Evolutionary conservation across 495 filamentous ascomycete genomes (phyloP).

Genomic region (Penicillium malachiteum): DNA sequence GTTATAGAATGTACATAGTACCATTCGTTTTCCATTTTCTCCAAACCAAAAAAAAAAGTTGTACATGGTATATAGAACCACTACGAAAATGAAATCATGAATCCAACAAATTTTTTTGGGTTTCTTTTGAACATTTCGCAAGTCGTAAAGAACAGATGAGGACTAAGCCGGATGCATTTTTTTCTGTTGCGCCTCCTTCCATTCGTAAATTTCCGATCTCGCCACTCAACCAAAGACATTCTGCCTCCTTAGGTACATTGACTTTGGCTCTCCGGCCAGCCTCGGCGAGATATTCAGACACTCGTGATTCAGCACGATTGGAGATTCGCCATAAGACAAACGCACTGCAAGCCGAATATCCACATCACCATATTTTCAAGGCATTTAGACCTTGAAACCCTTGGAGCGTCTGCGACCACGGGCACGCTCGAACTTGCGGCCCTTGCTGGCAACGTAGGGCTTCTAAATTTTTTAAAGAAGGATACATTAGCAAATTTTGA

Average conservation of each 20-base stretch:
- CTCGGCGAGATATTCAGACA: conserved; percentile 18
- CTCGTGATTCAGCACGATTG: conserved; percentile 11
- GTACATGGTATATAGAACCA: conserved; percentile 1
- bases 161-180: conserved; percentile 36
- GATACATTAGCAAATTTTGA: not conserved
- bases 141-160: conserved; percentile 28
- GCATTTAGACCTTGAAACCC: conserved; percentile 97
- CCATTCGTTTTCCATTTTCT: not conserved
- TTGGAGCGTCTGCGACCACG: conserved; percentile 94
- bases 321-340: conserved; percentile 10
- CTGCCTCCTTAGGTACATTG: conserved; percentile 28
- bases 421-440: conserved; percentile 97
- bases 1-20: not conserved
- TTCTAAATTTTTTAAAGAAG: conserved; percentile 62
- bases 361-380: conserved; percentile 14
- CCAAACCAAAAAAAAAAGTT: conserved; percentile 1
- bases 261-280: conserved; percentile 23
- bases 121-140: conserved; percentile 28
- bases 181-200: conserved; percentile 32
- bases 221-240: conserved; percentile 24
- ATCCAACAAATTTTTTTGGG: conserved; percentile 20
- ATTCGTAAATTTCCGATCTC: conserved; percentile 26
- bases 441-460: conserved; percentile 96
- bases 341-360: conserved; percentile 13
- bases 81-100: conserved; percentile 2